Conservation (phyloP, 805 yeast species). For the Metschnikowia similis region DNA sequence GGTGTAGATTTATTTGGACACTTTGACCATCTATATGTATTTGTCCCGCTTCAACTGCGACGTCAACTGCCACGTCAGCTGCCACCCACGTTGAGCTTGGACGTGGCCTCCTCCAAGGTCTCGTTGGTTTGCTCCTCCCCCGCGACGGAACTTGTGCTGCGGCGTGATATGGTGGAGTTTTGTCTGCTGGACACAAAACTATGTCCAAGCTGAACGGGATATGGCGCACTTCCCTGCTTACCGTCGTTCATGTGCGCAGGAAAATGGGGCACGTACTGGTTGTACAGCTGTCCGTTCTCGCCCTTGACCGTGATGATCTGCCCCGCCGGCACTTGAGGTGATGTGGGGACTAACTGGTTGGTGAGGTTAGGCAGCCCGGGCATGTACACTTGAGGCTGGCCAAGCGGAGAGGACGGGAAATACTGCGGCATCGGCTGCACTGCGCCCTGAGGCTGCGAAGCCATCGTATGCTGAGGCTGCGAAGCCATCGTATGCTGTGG, state of each 20-base stretch:
- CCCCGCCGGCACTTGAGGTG: constrained; percentile 9
- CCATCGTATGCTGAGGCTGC: not conserved
- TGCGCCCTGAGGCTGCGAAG: not conserved
- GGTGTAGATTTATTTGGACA: not conserved
- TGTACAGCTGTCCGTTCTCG: constrained; percentile 6
- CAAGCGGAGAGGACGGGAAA: constrained; percentile 34
- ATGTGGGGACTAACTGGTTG: constrained; percentile 2
- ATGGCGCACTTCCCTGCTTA: constrained; percentile 6
- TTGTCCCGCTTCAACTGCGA: too few relatives aligned
- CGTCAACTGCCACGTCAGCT: not conserved
- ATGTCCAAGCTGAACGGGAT: constrained; percentile 14
- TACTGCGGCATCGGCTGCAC: constrained; percentile 29
- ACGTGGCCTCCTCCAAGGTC: constrained; percentile 4
- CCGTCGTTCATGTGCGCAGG: constrained; percentile 9
- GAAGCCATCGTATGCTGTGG: not conserved
- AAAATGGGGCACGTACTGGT: constrained; percentile 12
- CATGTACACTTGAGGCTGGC: constrained; percentile 7
- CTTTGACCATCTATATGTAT: too few relatives aligned
- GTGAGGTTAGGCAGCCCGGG: constrained; percentile 11
- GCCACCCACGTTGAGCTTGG: constrained; percentile 8
- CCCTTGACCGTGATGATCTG: constrained; percentile 6
- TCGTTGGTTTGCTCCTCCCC: constrained; percentile 1
- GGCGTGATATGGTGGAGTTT: not conserved
- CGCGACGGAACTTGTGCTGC: not conserved
- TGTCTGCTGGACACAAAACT: constrained; percentile 2